Conservation (phyloP, 257 asterid species). For the Rehmannia glutinosa region DNA sequence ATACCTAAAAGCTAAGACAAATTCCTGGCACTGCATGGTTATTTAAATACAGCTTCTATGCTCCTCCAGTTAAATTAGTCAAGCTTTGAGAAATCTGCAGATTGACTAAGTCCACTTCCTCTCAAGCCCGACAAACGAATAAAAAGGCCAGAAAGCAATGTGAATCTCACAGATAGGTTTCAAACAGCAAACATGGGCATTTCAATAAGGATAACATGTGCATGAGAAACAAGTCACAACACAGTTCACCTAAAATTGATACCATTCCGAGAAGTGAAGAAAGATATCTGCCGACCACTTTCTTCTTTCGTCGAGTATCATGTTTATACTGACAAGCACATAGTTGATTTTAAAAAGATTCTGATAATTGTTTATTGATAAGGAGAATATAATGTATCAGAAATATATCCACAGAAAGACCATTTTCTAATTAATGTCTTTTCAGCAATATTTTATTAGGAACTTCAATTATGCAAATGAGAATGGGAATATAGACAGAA, state of each 20-base stretch:
- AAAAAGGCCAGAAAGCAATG: not conserved
- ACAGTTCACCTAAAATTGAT: not conserved
- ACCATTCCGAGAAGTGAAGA: slow-evolving; percentile 1
- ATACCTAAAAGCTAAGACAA: not conserved
- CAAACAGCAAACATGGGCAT: not conserved
- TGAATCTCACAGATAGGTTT: not conserved
- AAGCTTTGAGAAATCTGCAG: not conserved
- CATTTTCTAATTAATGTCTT: not conserved
- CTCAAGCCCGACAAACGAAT: not conserved
- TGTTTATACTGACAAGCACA: not conserved
- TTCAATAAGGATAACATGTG: not conserved
- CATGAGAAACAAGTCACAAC: not conserved
- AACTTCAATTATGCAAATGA: not conserved
- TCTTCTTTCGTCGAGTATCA: slow-evolving; percentile 3
- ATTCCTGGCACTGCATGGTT: not conserved
- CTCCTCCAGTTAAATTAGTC: not conserved
- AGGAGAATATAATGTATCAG: not conserved
- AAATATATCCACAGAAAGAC: not conserved
- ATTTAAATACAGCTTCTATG: not conserved
- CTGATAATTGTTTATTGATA: not conserved
- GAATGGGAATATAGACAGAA: not conserved
- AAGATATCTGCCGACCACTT: not conserved
- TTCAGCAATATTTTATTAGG: not conserved
- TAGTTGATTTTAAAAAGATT: not conserved
- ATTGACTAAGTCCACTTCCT: slow-evolving; percentile 1